Conservation (phyloP, 805 yeast genomes). For the Pichia gijzeniarum region DNA sequence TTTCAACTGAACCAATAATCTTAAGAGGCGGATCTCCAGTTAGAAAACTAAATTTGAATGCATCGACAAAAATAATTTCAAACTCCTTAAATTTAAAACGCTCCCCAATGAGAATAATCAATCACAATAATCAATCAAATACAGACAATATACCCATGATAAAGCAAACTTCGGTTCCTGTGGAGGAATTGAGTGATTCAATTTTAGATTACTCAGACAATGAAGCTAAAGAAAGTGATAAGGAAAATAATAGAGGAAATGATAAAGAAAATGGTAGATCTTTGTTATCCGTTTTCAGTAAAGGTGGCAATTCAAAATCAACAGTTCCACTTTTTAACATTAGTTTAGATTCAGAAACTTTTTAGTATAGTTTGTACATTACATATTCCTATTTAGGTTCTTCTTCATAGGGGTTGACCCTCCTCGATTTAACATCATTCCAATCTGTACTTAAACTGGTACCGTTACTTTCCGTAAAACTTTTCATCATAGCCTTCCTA, state of each 20-base stretch:
- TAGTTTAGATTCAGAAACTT: conserved; percentile 13
- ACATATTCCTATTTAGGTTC: background rate
- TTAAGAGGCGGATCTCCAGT: conserved; percentile 6
- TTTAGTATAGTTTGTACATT: conserved; percentile 1
- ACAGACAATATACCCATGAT: conserved; percentile 15
- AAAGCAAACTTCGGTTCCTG: conserved; percentile 7
- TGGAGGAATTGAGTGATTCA: conserved; percentile 27
- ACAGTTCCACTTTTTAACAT: conserved; percentile 4
- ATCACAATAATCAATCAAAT: background rate
- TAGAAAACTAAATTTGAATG: conserved; percentile 3
- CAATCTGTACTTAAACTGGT: conserved; percentile 91
- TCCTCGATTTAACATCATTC: conserved; percentile 69
- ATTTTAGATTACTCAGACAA: conserved; percentile 16
- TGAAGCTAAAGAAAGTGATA: conserved; percentile 2
- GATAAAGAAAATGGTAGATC: background rate
- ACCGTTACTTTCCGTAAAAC: conserved; percentile 89
- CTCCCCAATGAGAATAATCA: conserved; percentile 5
- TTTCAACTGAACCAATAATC: conserved; percentile 3
- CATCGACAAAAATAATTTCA: background rate
- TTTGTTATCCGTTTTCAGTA: background rate
- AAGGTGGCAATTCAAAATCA: too few species aligned
- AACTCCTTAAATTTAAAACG: background rate
- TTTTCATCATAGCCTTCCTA: conserved; percentile 92
- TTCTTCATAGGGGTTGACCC: conserved; percentile 33
- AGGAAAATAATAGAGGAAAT: background rate